Evolutionary conservation across 2,329 filamentous ascomycete genomes (phyloP).

Genomic region (Tolypocladium tropicale): DNA sequence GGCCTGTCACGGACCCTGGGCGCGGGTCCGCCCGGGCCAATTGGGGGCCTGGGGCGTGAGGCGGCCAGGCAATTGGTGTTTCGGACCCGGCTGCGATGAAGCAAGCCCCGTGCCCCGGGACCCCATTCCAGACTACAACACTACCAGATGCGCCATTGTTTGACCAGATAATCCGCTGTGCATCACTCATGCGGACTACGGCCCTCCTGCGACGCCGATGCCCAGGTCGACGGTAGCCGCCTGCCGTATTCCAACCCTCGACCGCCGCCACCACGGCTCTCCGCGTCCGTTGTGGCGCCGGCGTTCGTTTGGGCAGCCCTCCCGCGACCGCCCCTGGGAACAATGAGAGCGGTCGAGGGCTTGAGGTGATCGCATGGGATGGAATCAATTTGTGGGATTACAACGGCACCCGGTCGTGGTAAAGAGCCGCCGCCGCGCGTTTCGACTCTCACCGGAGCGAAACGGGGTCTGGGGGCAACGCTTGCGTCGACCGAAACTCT

Average conservation of each 20-base stretch:
- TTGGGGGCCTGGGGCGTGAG: background rate
- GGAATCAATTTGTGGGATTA: background rate
- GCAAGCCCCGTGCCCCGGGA: background rate
- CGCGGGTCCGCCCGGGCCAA: background rate
- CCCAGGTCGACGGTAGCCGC: background rate
- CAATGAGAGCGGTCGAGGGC: no score
- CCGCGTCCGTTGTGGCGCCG: background rate
- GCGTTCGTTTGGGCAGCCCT: background rate
- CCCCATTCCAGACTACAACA: background rate
- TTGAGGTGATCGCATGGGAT: no score
- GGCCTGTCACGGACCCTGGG: slow-evolving; percentile 1
- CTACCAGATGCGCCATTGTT: background rate
- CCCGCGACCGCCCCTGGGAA: background rate
- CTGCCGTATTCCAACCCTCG: background rate
- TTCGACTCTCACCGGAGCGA: background rate
- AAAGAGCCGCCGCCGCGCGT: background rate
- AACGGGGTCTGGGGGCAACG: background rate
- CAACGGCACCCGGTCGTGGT: background rate
- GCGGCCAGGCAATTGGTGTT: slow-evolving; percentile 3
- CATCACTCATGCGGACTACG: background rate
- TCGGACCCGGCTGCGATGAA: slow-evolving; percentile 1
- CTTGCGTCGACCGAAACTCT: background rate
- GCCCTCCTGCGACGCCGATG: background rate
- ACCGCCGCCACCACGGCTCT: background rate
- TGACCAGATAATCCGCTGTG: background rate